Evolutionary conservation across 2,329 filamentous ascomycete genomes (phyloP), one percentile per base, ranked within the genome.

Genomic region (Nigrograna mackinnonii): DNA sequence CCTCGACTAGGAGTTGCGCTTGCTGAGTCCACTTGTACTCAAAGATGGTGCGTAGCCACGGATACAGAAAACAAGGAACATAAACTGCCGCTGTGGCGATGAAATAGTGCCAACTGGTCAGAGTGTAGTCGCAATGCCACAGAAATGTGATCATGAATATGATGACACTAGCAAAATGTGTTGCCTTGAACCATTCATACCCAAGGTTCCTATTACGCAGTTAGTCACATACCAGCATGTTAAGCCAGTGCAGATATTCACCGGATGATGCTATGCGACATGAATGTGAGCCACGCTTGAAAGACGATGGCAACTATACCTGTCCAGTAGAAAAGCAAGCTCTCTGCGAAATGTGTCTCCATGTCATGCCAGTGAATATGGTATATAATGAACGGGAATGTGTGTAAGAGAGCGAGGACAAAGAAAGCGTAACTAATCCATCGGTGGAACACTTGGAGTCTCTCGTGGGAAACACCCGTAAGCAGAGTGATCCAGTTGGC

Each of bases 171-270:
- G 79, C 43, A 45, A 78, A 73, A 52, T 84, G 81, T 0, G 77
- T 75, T 3, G 70, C 70, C 50, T 84, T 84, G 75, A 84, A 84
- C 54, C 81, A 79, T 49, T 85, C 81, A 55, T 84, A 84, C 49
- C 67, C 77, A 1, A 74, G 69, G 39, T 77, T 76, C 4, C 79
- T 80, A n/a, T n/a, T n/a, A n/a, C n/a, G n/a, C n/a, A n/a, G n/a
- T n/a, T n/a, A n/a, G n/a, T n/a, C n/a, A n/a, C n/a, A n/a, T n/a
- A n/a, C n/a, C n/a, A n/a, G n/a, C n/a, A n/a, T n/a, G n/a, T n/a
- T n/a, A n/a, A n/a, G n/a, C n/a, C n/a, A n/a, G n/a, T n/a, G n/a
- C n/a, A n/a, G n/a, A n/a, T n/a, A 47, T 67, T 48, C 53, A 80
- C 75, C 79, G 68, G 32, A 83, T 71, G 14, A 62, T 69, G 13